Evolutionary conservation across 2,329 filamentous ascomycete genomes (phyloP), one percentile per base, ranked within the genome.

Genomic region (Hypoxylon sp.): DNA sequence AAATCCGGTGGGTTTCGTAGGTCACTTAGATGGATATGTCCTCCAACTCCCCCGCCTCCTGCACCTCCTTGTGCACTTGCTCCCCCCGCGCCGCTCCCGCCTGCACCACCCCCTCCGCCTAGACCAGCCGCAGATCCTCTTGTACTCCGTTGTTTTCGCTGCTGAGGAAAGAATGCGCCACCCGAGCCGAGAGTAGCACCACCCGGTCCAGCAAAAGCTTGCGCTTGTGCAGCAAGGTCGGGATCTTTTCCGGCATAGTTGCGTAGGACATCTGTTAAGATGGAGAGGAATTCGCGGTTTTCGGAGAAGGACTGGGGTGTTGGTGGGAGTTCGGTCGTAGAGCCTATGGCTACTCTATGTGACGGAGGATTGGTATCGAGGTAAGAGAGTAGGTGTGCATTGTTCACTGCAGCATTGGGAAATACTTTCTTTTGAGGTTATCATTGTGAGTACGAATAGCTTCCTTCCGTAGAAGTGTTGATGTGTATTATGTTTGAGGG

Each of bases 21-120:
- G 64, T 89, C 86, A 46, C 82, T 86, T 4, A 89, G 73, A 68
- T 89, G 86, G 12, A 88, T 77, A 71, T 82, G 82, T 1, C 86
- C 84, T 15, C 84, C 82, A 15, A 78, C 72, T 1, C 83, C 83
- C 1, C 72, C 82, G 7, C 83, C 82, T 1, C 83, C 83, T 1
- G 80, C 78, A 13, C 82, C 83, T n/a, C 83, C 82, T 64, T 85
- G 82, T n/a, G 71, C 75, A 61, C 79, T 82, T 32, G 81, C 80
- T 23, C 81, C 81, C 11, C 80, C 79, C 1, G 76, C 79, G 0
- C 79, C 80, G 31, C 74, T 73, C 7, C 70, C 75, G 19, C 71
- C 72, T 12, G 71, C 71, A 30, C 72, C 74, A 13, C 73, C 72
- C 31, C 70, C 73, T 11, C 69, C 73, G 15, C 71, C 66, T 34